phyloP scores from a whole-genome alignment of 306 rosid genomes.

The Pueraria montana region DNA sequence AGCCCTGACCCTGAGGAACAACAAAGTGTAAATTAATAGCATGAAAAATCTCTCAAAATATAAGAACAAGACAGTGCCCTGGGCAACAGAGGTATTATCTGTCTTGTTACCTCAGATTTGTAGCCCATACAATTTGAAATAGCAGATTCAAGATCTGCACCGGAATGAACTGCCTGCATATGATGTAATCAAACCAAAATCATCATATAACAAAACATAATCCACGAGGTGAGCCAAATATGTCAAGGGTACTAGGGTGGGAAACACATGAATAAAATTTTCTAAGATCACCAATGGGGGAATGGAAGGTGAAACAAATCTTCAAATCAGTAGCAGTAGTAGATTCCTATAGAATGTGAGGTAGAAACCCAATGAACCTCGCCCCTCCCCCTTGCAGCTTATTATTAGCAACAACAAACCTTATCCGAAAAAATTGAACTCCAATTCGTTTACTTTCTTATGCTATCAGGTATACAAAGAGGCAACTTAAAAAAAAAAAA shows the following conservation, averaged over 20 bases:
- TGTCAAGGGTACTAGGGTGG: slow-evolving; percentile 37
- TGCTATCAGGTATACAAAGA: slow-evolving; percentile 9
- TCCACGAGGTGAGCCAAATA: slow-evolving; percentile 35
- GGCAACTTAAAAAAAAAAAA: no score
- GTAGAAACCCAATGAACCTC: slow-evolving; percentile 22
- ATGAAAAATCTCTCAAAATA: slow-evolving; percentile 43
- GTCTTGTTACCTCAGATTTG: slow-evolving; percentile 76
- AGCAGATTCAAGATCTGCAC: slow-evolving; percentile 96
- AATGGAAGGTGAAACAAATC: slow-evolving; percentile 23
- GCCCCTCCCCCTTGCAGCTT: slow-evolving; percentile 19
- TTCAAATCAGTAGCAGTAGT: slow-evolving; percentile 41
- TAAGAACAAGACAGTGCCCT: slow-evolving; percentile 36
- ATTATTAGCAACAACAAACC: slow-evolving; percentile 31
- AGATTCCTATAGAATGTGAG: slow-evolving; percentile 24
- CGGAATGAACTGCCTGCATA: slow-evolving; percentile 98
- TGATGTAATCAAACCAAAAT: slow-evolving; percentile 38
- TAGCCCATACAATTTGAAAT: slow-evolving; percentile 89
- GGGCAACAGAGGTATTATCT: slow-evolving; percentile 37
- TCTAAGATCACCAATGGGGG: slow-evolving; percentile 34
- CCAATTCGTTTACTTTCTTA: slow-evolving; percentile 37
- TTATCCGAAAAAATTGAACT: neutral
- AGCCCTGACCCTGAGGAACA: slow-evolving; percentile 92
- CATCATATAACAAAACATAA: slow-evolving; percentile 33
- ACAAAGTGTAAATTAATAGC: slow-evolving; percentile 29
- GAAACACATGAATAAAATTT: slow-evolving; percentile 41